Evolutionary conservation across 2,329 filamentous ascomycete species (phyloP), one percentile per base, ranked within the genome.

Genomic region (Ophiocordyceps unilateralis): DNA sequence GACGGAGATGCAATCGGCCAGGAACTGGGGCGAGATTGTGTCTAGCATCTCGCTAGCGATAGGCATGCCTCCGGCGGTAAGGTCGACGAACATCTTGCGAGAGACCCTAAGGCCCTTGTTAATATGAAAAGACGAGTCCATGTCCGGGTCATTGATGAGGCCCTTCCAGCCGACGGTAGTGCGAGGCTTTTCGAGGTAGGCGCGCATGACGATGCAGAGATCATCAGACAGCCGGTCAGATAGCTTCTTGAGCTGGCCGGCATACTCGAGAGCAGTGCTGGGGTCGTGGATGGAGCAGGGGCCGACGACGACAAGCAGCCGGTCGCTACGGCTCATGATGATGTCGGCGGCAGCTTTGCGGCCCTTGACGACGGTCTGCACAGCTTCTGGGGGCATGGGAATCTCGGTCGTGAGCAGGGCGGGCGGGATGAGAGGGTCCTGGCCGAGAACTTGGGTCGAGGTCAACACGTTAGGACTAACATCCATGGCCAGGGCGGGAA

Each of bases 161-260:
- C 91, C 91, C 69, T 98, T 98, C 91, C 91, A 98, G 59, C 91
- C 91, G 41, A 98, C 88, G 0, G 91, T 98, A 41, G 91, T 98
- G 47, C 91, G 81, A 37, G 91, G 91, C 74, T 98, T 98, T 72
- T 98, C 91, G 42, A 98, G 81, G 74, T 98, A 98, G 58, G 88
- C 87, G 54, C 91, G 85, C 91, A 98, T 98, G 57, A 98, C 80
- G 60, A 98, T 83, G 61, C 80, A 80, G 40, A 98, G 73, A 59
- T 96, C 88, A 53, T 78, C 70, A 47, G 79, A 77, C 48, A 95
- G 79, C 70, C 82, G 85, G 50, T 83, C 76, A 46, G 87, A 76
- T 40, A 95, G 69, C 43, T 70, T 66, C 66, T 86, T 83, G 41
- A 98, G 75, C 45, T 81, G 77, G 48, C 72, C 66, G 59, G 83